Conservation (phyloP, 2,329 filamentous ascomycete species). For the Escovopsis sp. region DNA sequence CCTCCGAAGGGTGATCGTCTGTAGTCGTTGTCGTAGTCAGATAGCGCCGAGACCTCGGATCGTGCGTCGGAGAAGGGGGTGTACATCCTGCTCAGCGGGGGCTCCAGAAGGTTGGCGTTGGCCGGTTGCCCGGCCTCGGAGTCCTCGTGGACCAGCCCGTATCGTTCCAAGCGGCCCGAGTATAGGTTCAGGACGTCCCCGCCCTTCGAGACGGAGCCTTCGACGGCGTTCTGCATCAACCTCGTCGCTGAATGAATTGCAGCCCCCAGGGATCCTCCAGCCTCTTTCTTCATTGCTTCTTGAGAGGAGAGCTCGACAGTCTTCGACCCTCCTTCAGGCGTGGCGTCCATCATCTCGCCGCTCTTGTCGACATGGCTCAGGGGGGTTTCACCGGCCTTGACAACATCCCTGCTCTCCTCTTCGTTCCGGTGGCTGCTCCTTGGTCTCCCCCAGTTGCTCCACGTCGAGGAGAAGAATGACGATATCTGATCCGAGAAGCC, state of each 20-base stretch:
- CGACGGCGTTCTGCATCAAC: slow-evolving; percentile 15
- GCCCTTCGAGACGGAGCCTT: slow-evolving; percentile 26
- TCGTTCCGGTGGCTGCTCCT: too few species aligned
- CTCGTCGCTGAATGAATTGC: slow-evolving; percentile 10
- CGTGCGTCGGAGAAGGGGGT: slow-evolving; percentile 2
- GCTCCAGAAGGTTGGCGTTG: slow-evolving; percentile 18
- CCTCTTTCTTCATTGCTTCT: slow-evolving; percentile 9
- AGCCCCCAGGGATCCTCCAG: slow-evolving; percentile 12
- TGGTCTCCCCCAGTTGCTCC: too few species aligned
- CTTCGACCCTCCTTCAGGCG: too few species aligned
- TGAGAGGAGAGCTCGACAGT: too few species aligned
- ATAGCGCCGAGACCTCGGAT: slow-evolving; percentile 3
- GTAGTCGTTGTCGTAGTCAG: slow-evolving; percentile 19
- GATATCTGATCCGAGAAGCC: too few species aligned
- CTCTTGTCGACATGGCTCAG: too few species aligned
- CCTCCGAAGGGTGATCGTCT: slow-evolving; percentile 27
- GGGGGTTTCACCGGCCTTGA: too few species aligned
- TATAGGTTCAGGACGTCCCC: slow-evolving; percentile 3
- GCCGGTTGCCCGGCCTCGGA: slow-evolving; percentile 16
- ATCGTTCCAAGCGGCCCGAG: slow-evolving; percentile 4
- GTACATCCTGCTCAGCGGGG: slow-evolving; percentile 7
- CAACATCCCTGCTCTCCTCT: slow-evolving; percentile 6
- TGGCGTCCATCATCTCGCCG: too few species aligned
- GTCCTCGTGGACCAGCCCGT: slow-evolving; percentile 17
- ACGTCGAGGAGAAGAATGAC: too few species aligned